Evolutionary conservation across 2,329 filamentous ascomycete genomes (phyloP).

Genomic region (Westerdykella aurantiaca): DNA sequence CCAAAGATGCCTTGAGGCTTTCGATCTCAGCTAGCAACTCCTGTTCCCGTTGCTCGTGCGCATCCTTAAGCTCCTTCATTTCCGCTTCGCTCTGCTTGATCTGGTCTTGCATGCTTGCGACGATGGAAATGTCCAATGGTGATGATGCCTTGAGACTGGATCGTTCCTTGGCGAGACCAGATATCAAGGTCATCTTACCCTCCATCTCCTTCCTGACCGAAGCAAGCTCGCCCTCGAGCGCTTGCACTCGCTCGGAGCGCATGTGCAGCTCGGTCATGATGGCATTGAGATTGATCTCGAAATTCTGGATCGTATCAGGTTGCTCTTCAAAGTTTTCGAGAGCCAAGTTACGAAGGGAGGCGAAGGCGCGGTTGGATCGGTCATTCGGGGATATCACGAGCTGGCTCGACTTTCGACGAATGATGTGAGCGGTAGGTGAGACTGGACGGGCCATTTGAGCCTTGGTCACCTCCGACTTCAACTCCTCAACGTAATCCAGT

Average conservation of each 20-base stretch:
- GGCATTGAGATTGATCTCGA: constrained; percentile 84
- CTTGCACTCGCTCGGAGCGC: constrained; percentile 82
- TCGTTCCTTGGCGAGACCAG: constrained; percentile 84
- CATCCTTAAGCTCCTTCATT: constrained; percentile 66
- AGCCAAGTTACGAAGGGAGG: constrained; percentile 82
- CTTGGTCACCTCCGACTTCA: constrained; percentile 80
- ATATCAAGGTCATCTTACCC: constrained; percentile 91
- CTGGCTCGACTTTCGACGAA: constrained; percentile 89
- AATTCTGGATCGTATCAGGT: constrained; percentile 82
- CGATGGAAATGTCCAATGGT: constrained; percentile 85
- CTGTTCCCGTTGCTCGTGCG: constrained; percentile 67
- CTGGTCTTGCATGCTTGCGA: constrained; percentile 81
- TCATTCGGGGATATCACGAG: constrained; percentile 76
- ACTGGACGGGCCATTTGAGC: constrained; percentile 61
- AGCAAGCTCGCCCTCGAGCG: constrained; percentile 77
- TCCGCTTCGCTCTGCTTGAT: constrained; percentile 78
- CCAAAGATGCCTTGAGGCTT: constrained; percentile 55
- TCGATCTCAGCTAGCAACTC: constrained; percentile 69
- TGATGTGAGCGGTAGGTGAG: constrained; percentile 65
- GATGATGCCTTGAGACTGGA: constrained; percentile 76
- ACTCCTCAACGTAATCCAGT: constrained; percentile 79
- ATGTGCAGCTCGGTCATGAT: constrained; percentile 88
- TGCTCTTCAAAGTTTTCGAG: constrained; percentile 75
- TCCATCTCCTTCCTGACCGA: constrained; percentile 94
- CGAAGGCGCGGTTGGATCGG: constrained; percentile 84